phyloP scores from a whole-genome alignment of 352 stramenopile species.

The Phytophthora citrophthora region DNA sequence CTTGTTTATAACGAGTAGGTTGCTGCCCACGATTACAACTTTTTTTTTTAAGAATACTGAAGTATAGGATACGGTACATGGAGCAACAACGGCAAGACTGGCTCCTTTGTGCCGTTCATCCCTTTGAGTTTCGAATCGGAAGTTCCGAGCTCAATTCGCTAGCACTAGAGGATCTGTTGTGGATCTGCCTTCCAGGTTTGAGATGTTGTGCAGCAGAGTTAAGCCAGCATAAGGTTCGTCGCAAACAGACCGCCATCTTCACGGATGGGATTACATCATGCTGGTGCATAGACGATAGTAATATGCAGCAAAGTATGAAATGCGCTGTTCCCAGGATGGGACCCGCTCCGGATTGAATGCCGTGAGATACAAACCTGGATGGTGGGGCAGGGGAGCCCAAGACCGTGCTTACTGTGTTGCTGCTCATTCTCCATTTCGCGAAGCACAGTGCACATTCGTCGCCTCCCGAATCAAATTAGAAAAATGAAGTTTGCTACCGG shows the following conservation, averaged over 20 bases:
- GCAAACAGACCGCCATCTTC: conserved; percentile 35
- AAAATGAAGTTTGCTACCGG: conserved; percentile 35
- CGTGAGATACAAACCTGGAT: conserved; percentile 27
- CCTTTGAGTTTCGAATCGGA: not conserved
- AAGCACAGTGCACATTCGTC: conserved; percentile 12
- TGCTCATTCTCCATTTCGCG: conserved; percentile 39
- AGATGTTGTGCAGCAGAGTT: conserved; percentile 11
- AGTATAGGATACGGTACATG: too few species aligned
- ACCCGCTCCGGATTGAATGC: conserved; percentile 27
- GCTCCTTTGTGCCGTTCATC: conserved; percentile 6
- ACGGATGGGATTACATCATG: conserved; percentile 25
- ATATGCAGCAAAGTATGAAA: conserved; percentile 21
- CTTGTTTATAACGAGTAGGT: too few species aligned
- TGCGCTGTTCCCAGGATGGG: conserved; percentile 30
- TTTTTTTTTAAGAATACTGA: too few species aligned
- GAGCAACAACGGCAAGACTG: not conserved
- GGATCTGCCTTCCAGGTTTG: conserved; percentile 10
- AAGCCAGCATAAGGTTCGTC: conserved; percentile 28
- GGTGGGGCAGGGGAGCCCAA: conserved; percentile 7
- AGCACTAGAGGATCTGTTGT: conserved; percentile 4
- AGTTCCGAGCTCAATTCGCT: too few species aligned
- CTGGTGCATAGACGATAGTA: conserved; percentile 28
- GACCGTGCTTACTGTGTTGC: not conserved
- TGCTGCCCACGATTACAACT: too few species aligned
- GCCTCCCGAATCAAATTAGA: conserved; percentile 16